phyloP scores from a whole-genome alignment of 306 rosid species.

The Pueraria montana region DNA sequence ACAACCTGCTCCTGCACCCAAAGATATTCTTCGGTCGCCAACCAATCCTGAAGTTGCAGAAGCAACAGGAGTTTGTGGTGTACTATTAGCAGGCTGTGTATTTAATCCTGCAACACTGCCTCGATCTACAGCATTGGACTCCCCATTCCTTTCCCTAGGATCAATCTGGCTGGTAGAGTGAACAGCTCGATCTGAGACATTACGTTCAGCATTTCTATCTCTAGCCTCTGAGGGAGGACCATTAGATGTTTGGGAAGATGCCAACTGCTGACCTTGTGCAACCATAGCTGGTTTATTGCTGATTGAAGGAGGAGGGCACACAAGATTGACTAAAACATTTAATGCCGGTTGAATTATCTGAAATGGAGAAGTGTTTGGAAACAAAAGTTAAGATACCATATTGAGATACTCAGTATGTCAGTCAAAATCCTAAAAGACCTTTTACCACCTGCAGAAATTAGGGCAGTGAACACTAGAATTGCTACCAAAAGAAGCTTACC shows the following conservation, averaged over 20 bases:
- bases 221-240: conserved; percentile 70
- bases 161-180: conserved; percentile 66
- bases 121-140: conserved; percentile 64
- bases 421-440: conserved; percentile 31
- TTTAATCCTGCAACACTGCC: conserved; percentile 53
- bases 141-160: conserved; percentile 78
- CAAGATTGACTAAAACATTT: conserved; percentile 93
- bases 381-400: conserved; percentile 33
- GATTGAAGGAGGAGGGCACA: conserved; percentile 98
- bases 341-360: conserved; percentile 98
- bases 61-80: conserved; percentile 70
- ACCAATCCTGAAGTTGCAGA: conserved; percentile 85
- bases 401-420: conserved; percentile 17
- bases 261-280: conserved; percentile 77
- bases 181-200: conserved; percentile 68
- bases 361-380: conserved; percentile 46
- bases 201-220: conserved; percentile 83
- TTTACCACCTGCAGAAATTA: conserved; percentile 35
- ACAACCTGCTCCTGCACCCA: conserved; percentile 95
- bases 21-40: conserved; percentile 93
- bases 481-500: conserved; percentile 58
- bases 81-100: conserved; percentile 56
- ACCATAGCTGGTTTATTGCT: conserved; percentile 80
- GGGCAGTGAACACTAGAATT: conserved; percentile 23
- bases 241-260: conserved; percentile 66